Base-by-base conservation (phyloP, 345 rosid genomes). In the Mallotus nudiflorus region DNA sequence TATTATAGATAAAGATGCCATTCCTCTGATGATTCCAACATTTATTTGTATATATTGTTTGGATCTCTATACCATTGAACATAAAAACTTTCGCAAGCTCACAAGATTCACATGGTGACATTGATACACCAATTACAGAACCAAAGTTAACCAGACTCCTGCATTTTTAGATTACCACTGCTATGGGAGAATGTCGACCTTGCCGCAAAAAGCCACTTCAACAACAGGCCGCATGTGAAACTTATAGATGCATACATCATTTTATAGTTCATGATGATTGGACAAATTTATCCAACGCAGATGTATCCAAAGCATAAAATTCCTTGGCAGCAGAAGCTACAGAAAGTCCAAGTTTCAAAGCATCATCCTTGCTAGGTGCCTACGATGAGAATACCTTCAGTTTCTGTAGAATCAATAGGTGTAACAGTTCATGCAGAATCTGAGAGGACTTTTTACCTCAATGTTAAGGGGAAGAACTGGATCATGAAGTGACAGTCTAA, bases 391-490 rank as follows among this genome's bases (percentile, higher is more conserved):
- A 22, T 60, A 12, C 20, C 27, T 45, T 75, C 53, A 62, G 67
- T 31, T 22, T 46, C 56, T n/a, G 14, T 10, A 46, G 18, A 40
- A n/a, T n/a, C n/a, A n/a, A 53, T n/a, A 11, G 4, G 39, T 20
- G 10, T 27, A 52, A 40, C 35, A 58, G 50, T n/a, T n/a, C 49
- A 57, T 60, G 69, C 40, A 66, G 29, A 66, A 35, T 68, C 19
- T 59, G 61, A 58, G 51, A 65, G 29, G 22, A 11, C 49, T 35
- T 50, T 55, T 9, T 82, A 95, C 98, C 98, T 96, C 98, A 18
- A 92, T 89, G 83, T 96, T 96, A 50, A 96, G 98, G 72, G 99
- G 98, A 73, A 96, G 97, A 78, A 96, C 97, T 33, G 96, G 99
- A 75, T 96, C 99, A 46, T 92, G 99, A 56, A 92, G 97, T 0